Evolutionary conservation across 768 basidiomycete genomes (phyloP).

Genomic region (Termitomyces titanicus): DNA sequence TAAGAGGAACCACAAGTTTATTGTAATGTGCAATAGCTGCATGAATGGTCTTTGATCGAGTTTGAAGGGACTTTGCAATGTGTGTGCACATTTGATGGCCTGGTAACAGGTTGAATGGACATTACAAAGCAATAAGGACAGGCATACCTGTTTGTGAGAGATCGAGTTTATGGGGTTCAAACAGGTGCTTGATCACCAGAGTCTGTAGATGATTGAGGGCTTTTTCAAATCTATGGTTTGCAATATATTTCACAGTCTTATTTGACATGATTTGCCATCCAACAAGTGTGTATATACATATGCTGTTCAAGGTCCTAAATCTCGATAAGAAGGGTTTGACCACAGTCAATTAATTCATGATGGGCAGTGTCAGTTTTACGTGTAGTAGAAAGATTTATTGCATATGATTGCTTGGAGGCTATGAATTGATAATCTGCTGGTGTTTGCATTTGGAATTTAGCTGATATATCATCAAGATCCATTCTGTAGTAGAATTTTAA

Average conservation of each 20-base stretch:
- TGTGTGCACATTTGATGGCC: background rate
- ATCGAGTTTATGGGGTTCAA: background rate
- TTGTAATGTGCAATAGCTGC: conserved; percentile 25
- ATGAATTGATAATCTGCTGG: conserved; percentile 12
- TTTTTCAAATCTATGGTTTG: background rate
- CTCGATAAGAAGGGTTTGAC: conserved; percentile 13
- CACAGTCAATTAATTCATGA: conserved; percentile 14
- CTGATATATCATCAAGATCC: conserved; percentile 4
- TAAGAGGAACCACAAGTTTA: background rate
- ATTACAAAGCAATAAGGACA: conserved; percentile 27
- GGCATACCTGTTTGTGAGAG: conserved; percentile 18
- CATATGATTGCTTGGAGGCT: conserved; percentile 11
- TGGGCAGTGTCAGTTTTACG: conserved; percentile 19
- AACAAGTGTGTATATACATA: conserved; percentile 22
- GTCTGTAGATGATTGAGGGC: too few relatives aligned
- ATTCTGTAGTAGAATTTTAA: conserved; percentile 7
- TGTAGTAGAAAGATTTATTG: conserved; percentile 13
- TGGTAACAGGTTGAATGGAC: conserved; percentile 23
- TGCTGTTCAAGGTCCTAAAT: conserved; percentile 19
- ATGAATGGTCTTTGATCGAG: background rate
- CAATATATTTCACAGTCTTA: conserved; percentile 10
- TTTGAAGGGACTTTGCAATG: too few relatives aligned
- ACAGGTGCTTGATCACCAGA: too few relatives aligned
- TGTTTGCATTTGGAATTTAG: conserved; percentile 12
- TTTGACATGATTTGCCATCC: conserved; percentile 20